Evolutionary conservation across 2,329 filamentous ascomycete genomes (phyloP), one percentile per base, ranked within the genome.

Genomic region (Cladosporium oxysporum): DNA sequence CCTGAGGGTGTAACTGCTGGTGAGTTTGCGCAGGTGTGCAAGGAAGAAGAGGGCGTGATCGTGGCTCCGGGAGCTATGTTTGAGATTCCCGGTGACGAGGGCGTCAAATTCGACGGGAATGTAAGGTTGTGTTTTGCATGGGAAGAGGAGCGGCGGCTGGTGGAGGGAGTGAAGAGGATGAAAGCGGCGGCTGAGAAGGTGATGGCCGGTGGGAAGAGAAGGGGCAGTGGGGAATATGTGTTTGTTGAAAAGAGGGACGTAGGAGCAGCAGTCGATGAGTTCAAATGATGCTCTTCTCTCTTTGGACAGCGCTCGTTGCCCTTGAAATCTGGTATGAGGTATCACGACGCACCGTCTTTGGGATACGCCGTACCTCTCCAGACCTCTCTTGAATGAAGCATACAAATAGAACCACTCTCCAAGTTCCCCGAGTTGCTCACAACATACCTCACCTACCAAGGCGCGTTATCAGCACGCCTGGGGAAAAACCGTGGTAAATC

Each of bases 121-220:
- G 78, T 93, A 28, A 82, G 90, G 47, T 76, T 93, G 23, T 92
- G 88, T 67, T 93, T 91, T 77, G 83, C 88, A 6, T 93, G 90
- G 87, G 90, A 91, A 76, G 83, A 88, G 1, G 87, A 90, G 72
- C 82, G 83, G 28, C 81, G 85, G 62, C 77, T 96, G 18, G 83
- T 81, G 0, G 89, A 93, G 72, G 91, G 90, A 0, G 83, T 94
- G 7, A 77, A 81, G 74, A 85, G 90, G 70, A 79, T 93, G 65
- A 88, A 81, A 10, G 73, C 71, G 0, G 83, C 88, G 23, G 77
- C 85, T 58, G n/a, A 47, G 41, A 47, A 47, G n/a, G 41, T 47
- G 10, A 11, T 23, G 3, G 41, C 41, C 21, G 41, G 8, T 21
- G n/a, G 7, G n/a, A 70, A 73, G 68, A 71, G 69, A 55, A 59